Evolutionary conservation across 805 yeast species (phyloP), one percentile per base, ranked within the genome.

Genomic region (Ogataea parapolymorpha): DNA sequence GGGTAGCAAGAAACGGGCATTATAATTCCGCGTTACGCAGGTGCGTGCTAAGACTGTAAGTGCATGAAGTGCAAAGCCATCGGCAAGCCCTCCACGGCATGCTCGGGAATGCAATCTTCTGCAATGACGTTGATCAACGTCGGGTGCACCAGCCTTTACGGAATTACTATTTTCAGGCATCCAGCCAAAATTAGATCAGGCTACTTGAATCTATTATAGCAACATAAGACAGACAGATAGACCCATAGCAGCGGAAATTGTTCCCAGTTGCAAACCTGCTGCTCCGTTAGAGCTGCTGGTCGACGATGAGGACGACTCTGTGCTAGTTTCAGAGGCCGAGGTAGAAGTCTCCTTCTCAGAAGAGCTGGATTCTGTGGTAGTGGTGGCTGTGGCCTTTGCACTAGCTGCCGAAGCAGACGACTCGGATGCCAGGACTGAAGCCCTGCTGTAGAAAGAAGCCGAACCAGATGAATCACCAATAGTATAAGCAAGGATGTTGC

Each of bases 221-320:
- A 30, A 16, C 33, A 30, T 30, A 17, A 32, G 26, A n/a, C 35
- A 20, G 12, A 32, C 17, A 7, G 23, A 20, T 8, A 32, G 15
- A 10, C 35, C 35, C 16, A 23, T 15, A 8, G 35, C 35, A 4
- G 27, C 35, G 2, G 22, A 20, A 3, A 20, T n/a, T 4, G 17
- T 15, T 7, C 18, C 22, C 8, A 24, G n/a, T 10, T 24, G n/a
- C 26, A 24, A 12, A 10, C 26, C 26, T 5, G 35, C 26, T 10
- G 26, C 35, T 13, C 27, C 27, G n/a, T 24, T 24, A 24, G 27
- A 32, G 35, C 35, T 32, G 28, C 28, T 28, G 31, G 15, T 14
- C 13, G 31, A 28, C n/a, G 31, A n/a, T 5, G 16, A 13, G 12
- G 31, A 28, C 12, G 31, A 28, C 18, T 28, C 31, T 13, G 26